Evolutionary conservation across 805 yeast genomes (phyloP).

Genomic region (Kuraishia capsulata): DNA sequence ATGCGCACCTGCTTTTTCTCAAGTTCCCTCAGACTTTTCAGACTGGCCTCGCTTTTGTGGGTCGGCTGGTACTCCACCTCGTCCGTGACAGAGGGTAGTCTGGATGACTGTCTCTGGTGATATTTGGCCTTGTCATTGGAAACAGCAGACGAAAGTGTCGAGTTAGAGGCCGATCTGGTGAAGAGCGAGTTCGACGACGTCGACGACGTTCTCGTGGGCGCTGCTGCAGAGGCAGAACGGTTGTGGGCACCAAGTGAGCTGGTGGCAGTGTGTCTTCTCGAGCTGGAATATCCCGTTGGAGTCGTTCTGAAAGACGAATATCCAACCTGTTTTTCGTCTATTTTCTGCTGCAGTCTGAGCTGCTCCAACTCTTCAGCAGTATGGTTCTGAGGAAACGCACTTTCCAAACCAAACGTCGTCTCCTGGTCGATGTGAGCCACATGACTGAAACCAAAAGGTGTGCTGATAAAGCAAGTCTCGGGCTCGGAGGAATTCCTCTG

Average conservation of each 20-base stretch:
- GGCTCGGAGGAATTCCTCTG: background rate
- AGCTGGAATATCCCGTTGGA: constrained; percentile 10
- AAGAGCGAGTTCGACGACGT: constrained; percentile 12
- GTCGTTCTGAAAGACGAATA: constrained; percentile 22
- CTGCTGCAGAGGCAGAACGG: constrained; percentile 8
- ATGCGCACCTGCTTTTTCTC: constrained; percentile 6
- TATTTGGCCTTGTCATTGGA: constrained; percentile 7
- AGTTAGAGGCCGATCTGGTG: constrained; percentile 19
- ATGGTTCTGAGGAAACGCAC: constrained; percentile 13
- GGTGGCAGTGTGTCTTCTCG: background rate
- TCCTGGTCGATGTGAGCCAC: constrained; percentile 21
- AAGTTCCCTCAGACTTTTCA: constrained; percentile 6
- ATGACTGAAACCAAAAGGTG: constrained; percentile 24
- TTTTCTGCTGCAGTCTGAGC: background rate
- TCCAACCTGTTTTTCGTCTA: constrained; percentile 7
- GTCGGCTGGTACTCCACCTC: background rate
- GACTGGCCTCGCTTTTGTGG: constrained; percentile 1
- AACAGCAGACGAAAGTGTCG: constrained; percentile 13
- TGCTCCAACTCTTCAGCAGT: constrained; percentile 7
- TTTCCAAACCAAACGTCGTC: constrained; percentile 19
- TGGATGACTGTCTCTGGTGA: constrained; percentile 4
- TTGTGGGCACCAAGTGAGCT: constrained; percentile 7
- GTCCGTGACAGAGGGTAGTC: background rate
- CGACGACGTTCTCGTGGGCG: constrained; percentile 6
- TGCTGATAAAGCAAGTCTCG: constrained; percentile 11